Base-by-base conservation (phyloP, 805 yeast genomes). In the Pichia eremophila region DNA sequence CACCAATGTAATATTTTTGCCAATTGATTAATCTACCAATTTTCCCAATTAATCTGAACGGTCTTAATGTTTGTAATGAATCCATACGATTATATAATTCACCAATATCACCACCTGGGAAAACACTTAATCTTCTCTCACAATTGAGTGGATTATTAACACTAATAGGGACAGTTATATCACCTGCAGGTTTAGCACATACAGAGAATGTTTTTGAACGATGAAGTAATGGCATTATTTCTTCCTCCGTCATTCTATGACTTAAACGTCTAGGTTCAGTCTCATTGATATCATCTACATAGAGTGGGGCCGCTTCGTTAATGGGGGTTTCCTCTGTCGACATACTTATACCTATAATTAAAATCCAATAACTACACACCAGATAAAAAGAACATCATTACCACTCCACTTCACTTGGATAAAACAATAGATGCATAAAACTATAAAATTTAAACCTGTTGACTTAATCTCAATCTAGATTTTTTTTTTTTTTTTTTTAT, bases 21-120 rank as follows among this genome's bases (percentile, higher is more conserved):
- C 83, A 78, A 46, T 73, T 65, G 22, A 50, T 52, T 31, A 74
- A 54, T n/a, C 70, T 64, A 37, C 43, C 27, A 0, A 56, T 55
- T 34, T 59, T 52, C 5, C 83, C 83, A 51, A 78, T 75, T 48
- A 78, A 63, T 27, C 59, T 64, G 40, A 61, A 59, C 1, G 81
- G 74, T 44, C 83, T 65, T 66, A 74, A 63, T 46, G 67, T 68
- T 12, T 72, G 67, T 40, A 74, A 60, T 5, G 60, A 56, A 35
- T 56, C 60, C 2, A 61, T 53, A 40, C 69, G 51, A 36, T 47
- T 44, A 17, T 43, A 50, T 11, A 63, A 45, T 29, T 53, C 53
- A 32, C 55, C 54, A 8, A 52, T 29, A 36, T 50, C 51, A 19
- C 55, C 46, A 12, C 55, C 49, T 14, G 45, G 38, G n/a, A 53